These are phyloP conservation scores for Aspergillus intermedius DNA, from an alignment of 2,329 filamentous ascomycete genomes.

Conservation along the genomic window DNA sequence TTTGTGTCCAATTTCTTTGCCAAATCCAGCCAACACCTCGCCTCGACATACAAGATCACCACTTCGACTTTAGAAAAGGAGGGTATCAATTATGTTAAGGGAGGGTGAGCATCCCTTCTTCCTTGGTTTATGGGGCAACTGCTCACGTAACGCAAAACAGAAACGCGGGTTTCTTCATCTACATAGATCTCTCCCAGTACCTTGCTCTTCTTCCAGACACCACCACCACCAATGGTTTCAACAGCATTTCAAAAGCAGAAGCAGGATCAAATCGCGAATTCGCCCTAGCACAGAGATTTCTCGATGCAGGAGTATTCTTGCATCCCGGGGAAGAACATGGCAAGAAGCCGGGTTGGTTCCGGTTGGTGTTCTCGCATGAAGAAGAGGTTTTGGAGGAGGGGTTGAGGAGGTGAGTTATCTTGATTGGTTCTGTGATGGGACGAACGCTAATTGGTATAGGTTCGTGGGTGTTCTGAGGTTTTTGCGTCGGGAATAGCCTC, in stretches of 20 bases:
- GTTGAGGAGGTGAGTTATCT: conserved; percentile 19
- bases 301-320: conserved; percentile 46
- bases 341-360: conserved; percentile 47
- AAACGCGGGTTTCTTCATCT: conserved; percentile 44
- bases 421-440: neutral
- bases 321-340: conserved; percentile 43
- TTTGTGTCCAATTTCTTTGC: conserved; percentile 28
- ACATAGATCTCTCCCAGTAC: conserved; percentile 38
- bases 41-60: conserved; percentile 22
- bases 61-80: conserved; percentile 27
- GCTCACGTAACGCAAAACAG: conserved; percentile 6
- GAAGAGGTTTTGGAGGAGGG: conserved; percentile 31
- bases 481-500: neutral
- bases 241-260: too few species aligned
- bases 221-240: too few species aligned
- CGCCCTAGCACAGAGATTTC: conserved; percentile 39
- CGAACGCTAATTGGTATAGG: neutral
- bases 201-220: conserved; percentile 19
- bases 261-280: conserved; percentile 36
- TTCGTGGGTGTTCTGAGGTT: neutral
- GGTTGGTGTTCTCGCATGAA: conserved; percentile 45
- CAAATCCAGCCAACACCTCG: conserved; percentile 17
- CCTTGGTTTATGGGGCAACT: neutral
- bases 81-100: conserved; percentile 33
- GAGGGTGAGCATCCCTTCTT: conserved; percentile 18